Conservation (phyloP, 805 yeast genomes). For the Yarrowia deformans region DNA sequence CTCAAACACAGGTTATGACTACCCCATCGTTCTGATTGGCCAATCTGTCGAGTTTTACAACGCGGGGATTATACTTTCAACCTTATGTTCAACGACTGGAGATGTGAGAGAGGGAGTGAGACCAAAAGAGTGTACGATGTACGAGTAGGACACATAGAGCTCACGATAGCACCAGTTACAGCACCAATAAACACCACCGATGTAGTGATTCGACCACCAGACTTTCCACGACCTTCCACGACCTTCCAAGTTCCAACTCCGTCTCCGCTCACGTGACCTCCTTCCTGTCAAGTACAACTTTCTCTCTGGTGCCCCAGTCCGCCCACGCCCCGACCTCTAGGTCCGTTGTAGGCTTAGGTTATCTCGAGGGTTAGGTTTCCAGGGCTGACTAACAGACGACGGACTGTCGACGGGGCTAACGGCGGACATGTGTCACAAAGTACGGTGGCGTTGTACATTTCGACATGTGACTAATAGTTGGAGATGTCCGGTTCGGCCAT, state of each 20-base stretch:
- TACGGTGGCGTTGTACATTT: background rate
- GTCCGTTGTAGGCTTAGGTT: background rate
- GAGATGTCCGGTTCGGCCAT: conserved; percentile 9
- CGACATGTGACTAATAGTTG: background rate
- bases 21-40: background rate
- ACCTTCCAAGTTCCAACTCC: background rate
- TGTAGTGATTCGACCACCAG: too few species aligned
- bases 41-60: background rate
- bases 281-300: background rate
- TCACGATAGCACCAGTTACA: too few species aligned
- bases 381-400: too few species aligned
- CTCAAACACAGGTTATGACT: conserved; percentile 8
- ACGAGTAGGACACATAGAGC: too few species aligned
- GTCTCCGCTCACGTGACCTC: background rate
- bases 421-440: conserved; percentile 3
- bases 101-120: background rate
- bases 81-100: conserved; percentile 4
- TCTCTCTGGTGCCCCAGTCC: conserved; percentile 15
- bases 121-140: too few species aligned
- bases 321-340: conserved; percentile 24
- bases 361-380: conserved; percentile 30
- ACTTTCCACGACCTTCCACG: background rate
- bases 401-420: background rate
- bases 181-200: too few species aligned
- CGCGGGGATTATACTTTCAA: conserved; percentile 34